phyloP scores from a whole-genome alignment of 805 yeast genomes.

The Kluyveromyces siamensis region DNA sequence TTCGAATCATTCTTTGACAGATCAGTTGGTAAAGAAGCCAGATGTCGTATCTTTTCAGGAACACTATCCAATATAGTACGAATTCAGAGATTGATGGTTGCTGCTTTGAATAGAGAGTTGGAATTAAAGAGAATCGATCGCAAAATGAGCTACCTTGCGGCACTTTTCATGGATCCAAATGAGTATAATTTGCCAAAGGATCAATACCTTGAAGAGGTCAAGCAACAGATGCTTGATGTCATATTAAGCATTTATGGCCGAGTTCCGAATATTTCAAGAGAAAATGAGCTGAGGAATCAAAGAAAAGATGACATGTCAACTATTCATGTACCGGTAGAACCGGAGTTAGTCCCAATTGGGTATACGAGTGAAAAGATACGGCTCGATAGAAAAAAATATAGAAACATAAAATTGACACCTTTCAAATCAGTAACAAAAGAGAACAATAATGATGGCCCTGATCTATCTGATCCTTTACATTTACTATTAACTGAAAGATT shows the following conservation, averaged over 20 bases:
- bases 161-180: conserved; percentile 14
- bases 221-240: conserved; percentile 11
- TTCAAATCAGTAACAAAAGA: conserved; percentile 1
- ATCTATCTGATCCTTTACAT: conserved; percentile 1
- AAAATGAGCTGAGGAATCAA: not conserved
- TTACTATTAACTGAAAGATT: not conserved
- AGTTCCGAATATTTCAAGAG: conserved; percentile 5
- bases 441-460: not conserved
- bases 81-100: conserved; percentile 15
- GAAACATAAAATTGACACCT: conserved; percentile 2
- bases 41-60: conserved; percentile 7
- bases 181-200: conserved; percentile 11
- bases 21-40: conserved; percentile 5
- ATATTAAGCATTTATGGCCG: conserved; percentile 8
- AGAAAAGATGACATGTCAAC: not conserved
- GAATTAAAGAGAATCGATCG: conserved; percentile 11
- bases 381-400: not conserved
- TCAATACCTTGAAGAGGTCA: conserved; percentile 9
- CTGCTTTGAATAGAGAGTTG: conserved; percentile 20
- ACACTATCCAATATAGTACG: conserved; percentile 14
- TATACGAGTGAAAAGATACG: not conserved
- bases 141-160: conserved; percentile 12
- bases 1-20: conserved; percentile 9
- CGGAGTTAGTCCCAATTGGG: conserved; percentile 12
- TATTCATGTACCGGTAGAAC: not conserved